Evolutionary conservation across 176 grass and related monocot genomes (phyloP).

Genomic region (Raddia distichophylla): DNA sequence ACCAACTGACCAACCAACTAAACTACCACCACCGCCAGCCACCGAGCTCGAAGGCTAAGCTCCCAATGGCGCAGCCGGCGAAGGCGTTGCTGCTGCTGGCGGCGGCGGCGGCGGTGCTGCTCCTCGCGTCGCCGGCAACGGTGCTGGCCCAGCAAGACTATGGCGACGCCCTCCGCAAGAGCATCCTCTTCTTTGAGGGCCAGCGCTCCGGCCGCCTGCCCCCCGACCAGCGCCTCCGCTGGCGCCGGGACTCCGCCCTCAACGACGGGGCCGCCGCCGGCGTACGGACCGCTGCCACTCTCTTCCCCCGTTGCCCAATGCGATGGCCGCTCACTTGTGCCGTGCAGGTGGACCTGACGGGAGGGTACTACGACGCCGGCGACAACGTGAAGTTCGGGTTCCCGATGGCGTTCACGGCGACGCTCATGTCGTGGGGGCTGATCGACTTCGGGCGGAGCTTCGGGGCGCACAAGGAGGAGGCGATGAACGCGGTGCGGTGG

Average conservation of each 20-base stretch:
- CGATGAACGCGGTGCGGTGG: slow-evolving; percentile 59
- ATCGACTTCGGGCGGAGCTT: slow-evolving; percentile 78
- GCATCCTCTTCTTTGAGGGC: slow-evolving; percentile 91
- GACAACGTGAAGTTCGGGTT: slow-evolving; percentile 99
- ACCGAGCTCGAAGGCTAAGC: not conserved
- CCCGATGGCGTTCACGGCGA: slow-evolving; percentile 93
- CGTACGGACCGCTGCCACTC: not conserved
- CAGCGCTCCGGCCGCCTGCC: slow-evolving; percentile 80
- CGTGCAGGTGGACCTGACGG: slow-evolving; percentile 69
- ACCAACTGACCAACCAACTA: slow-evolving; percentile 55
- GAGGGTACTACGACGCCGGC: slow-evolving; percentile 95
- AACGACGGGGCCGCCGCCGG: slow-evolving; percentile 66
- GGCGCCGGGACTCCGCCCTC: slow-evolving; percentile 74
- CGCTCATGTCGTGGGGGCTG: slow-evolving; percentile 85
- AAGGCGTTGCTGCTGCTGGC: not conserved
- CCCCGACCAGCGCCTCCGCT: slow-evolving; percentile 52
- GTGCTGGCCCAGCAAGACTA: slow-evolving; percentile 60
- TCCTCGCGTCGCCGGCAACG: not conserved
- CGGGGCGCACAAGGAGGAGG: slow-evolving; percentile 58
- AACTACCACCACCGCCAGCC: slow-evolving; percentile 9
- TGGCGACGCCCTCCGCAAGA: slow-evolving; percentile 75
- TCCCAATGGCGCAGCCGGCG: slow-evolving; percentile 13
- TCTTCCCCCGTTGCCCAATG: not conserved
- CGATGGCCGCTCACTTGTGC: no score
- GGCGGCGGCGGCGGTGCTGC: not conserved